Base-by-base conservation (phyloP, 129 eudicot genomes). In the Arctium lappa region DNA sequence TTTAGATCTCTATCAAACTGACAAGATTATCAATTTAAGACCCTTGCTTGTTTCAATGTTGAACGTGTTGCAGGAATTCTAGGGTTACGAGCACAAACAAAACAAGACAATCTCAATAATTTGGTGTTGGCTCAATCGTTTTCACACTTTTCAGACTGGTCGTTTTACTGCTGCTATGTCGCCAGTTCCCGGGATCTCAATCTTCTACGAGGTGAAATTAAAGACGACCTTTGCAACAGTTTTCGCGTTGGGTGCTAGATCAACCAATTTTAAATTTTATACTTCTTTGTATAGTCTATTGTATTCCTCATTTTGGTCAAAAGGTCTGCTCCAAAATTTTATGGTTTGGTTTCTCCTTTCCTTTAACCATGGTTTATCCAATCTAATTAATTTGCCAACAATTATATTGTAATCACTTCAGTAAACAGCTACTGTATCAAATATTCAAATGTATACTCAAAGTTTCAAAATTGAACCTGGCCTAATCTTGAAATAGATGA, bases 401-500 rank as follows among this genome's bases (percentile, higher is more conserved):
- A 11, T 29, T 75, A 60, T 75, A 27, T 11, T 11, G 39, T 56
- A 75, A 22, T 75, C 78, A 39, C 79, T 46, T 33, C 0, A 18
- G 22, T 30, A 31, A 22, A 22, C 16, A 78, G 37, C 38, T 65
- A 66, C 33, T 70, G 8, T 48, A 38, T 15, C 53, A 70, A 29
- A 76, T 62, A 29, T 62, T 15, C 53, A 70, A 29, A 76, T 62
- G 36, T 62, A 66, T 38, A 84, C 29, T 31, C 74, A 30, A 78
- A 62, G 65, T 40, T 15, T 71, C 62, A 56, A 48, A 22, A 42
- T 71, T 60, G 42, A 89, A 94, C 98, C 96, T 86, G 81, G 80
- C 79, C 66, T 68, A 94, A 82, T 39, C 39, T 62, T 62, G 83
- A 22, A 74, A 92, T 40, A 46, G 96, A 91, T 38, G 85, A 77